Evolutionary conservation across 2,329 filamentous ascomycete genomes (phyloP), one percentile per base, ranked within the genome.

Genomic region (Colletotrichum eleusines): DNA sequence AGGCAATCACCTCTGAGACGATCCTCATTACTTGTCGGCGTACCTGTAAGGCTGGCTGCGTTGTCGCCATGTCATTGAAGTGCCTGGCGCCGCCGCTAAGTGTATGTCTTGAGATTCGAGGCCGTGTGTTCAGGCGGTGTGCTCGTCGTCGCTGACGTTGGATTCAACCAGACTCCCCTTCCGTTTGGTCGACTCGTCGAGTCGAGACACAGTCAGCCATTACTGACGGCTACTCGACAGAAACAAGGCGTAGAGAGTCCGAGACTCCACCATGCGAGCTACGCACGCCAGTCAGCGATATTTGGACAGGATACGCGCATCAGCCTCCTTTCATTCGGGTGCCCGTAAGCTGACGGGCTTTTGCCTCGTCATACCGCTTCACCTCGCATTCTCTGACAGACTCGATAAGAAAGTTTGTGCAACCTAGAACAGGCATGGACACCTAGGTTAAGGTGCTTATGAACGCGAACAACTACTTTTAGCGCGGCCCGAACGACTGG

Each of bases 401-500:
- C 51, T 23, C 59, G 35, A 28, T 44, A 42, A 28, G 2, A 26
- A 57, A 35, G 31, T 20, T 44, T 33, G 35, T 28, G 48, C 42
- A 20, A 42, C 54, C 35, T 44, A 14, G 16, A 42, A 51, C 20
- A 40, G 40, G 20, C 23, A 5, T 31, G 14, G 11, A 12, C 28
- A 5, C 44, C 20, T n/a, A 28, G 58, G 40, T 48, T 23, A 63
- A 40, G 33, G 60, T 38, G 60, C 46, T 48, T 28, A 51, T 44
- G 35, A 54, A 16, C 14, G 35, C n/a, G n/a, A 33, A 26, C 11
- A 50, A 50, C 33, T 8, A 35, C 42, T 11, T n/a, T 28, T 38
- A 67, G 63, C 57, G 63, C 57, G 50, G 67, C 51, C 63, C 67
- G 60, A 58, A 67, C 42, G 67, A 70, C 40, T 70, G 67, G 67